Evolutionary conservation across 495 filamentous ascomycete genomes (phyloP).

Genomic region (Podospora conica): DNA sequence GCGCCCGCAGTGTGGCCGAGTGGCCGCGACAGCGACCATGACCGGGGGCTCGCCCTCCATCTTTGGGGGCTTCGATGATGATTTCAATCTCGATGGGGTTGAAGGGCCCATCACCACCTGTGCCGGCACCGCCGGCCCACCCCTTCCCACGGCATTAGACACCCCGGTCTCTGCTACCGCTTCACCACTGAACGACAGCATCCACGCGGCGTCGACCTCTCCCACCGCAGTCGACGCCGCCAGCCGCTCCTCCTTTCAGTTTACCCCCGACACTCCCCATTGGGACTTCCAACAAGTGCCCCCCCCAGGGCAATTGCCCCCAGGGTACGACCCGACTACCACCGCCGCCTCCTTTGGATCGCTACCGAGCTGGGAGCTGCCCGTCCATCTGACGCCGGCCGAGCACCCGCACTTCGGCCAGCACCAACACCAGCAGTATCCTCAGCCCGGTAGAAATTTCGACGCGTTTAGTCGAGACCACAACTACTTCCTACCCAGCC

Average conservation of each 20-base stretch:
- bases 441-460: slow-evolving; percentile 1
- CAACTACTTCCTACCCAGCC: no score
- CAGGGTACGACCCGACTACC: slow-evolving; percentile 34
- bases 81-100: slow-evolving; percentile 15
- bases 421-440: slow-evolving; percentile 22
- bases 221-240: slow-evolving; percentile 25
- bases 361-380: slow-evolving; percentile 22
- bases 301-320: no score
- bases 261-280: slow-evolving; percentile 24
- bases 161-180: slow-evolving; percentile 13
- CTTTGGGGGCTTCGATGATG: slow-evolving; percentile 23
- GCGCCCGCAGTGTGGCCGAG: neutral
- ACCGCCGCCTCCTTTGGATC: slow-evolving; percentile 16
- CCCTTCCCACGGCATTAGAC: slow-evolving; percentile 6
- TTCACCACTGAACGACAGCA: slow-evolving; percentile 23
- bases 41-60: slow-evolving; percentile 24
- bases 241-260: slow-evolving; percentile 28
- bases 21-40: slow-evolving; percentile 17
- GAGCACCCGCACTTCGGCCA: slow-evolving; percentile 23
- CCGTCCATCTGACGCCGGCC: slow-evolving; percentile 21
- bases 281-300: slow-evolving; percentile 42
- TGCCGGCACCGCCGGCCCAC: slow-evolving; percentile 17
- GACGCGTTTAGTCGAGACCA: neutral
- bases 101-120: slow-evolving; percentile 10
- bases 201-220: slow-evolving; percentile 26